A percentile compares a stretch with the other conserved stretches of the same genome.
Evolutionary conservation across 495 filamentous ascomycete genomes (phyloP).

Genomic region (Penicillium salamii): DNA sequence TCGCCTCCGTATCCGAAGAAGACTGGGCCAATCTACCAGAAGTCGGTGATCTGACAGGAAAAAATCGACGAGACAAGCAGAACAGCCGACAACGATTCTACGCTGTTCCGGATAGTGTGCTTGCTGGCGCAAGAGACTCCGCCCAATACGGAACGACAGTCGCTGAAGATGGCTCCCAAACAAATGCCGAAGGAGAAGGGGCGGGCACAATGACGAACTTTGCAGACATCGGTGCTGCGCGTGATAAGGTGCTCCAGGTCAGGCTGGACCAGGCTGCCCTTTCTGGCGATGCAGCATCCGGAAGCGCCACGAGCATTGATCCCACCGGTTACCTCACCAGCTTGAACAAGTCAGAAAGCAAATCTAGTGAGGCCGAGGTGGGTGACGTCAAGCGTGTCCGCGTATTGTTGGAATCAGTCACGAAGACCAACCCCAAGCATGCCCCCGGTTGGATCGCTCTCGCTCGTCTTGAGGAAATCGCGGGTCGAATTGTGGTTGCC

Average conservation of each 20-base stretch:
- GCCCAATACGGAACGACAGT: slow-evolving; percentile 82
- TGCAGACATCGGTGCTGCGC: slow-evolving; percentile 92
- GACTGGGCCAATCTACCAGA: slow-evolving; percentile 96
- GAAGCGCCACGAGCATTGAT: slow-evolving; percentile 89
- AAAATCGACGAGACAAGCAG: slow-evolving; percentile 80
- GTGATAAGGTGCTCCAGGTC: slow-evolving; percentile 90
- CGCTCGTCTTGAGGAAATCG: slow-evolving; percentile 86
- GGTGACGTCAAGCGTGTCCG: slow-evolving; percentile 96
- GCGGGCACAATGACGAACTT: slow-evolving; percentile 92
- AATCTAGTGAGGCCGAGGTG: slow-evolving; percentile 75
- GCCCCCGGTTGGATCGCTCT: slow-evolving; percentile 96
- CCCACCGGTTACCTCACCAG: slow-evolving; percentile 94
- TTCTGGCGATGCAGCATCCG: slow-evolving; percentile 66
- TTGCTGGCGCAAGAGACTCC: slow-evolving; percentile 77
- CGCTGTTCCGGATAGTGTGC: slow-evolving; percentile 93
- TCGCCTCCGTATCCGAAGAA: slow-evolving; percentile 86
- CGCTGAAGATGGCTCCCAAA: slow-evolving; percentile 66
- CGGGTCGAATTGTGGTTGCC: slow-evolving; percentile 84
- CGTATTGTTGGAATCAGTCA: slow-evolving; percentile 88
- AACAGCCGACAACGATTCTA: slow-evolving; percentile 85
- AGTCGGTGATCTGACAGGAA: slow-evolving; percentile 92
- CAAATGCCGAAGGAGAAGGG: slow-evolving; percentile 46
- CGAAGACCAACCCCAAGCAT: slow-evolving; percentile 91
- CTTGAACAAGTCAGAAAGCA: slow-evolving; percentile 72
- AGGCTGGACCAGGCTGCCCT: slow-evolving; percentile 86